Conservation (phyloP, 2,329 filamentous ascomycete species). For the Ceratocystis cubensis region DNA sequence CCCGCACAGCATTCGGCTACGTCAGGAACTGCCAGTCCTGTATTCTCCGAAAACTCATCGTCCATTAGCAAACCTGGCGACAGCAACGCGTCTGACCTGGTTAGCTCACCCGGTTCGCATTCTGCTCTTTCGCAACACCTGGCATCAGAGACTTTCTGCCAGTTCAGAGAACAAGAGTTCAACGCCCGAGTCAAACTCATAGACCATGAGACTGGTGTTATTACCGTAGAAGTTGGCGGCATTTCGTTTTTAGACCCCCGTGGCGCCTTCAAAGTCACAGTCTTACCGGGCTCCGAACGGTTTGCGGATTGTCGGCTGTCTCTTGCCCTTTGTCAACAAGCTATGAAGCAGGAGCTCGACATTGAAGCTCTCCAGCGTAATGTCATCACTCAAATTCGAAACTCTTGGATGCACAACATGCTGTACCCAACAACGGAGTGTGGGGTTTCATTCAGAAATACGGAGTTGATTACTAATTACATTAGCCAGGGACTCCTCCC, state of each 20-base stretch:
- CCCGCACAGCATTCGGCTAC: not conserved
- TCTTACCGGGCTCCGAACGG: not conserved
- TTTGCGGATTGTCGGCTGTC: not conserved
- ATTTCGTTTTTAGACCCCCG: not conserved
- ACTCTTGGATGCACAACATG: conserved; percentile 8
- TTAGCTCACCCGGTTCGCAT: not conserved
- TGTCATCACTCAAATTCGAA: not conserved
- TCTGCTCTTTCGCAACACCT: not conserved
- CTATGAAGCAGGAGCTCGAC: not conserved
- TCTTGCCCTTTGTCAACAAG: not conserved
- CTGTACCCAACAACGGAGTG: not conserved
- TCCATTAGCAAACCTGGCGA: not conserved
- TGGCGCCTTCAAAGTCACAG: not conserved
- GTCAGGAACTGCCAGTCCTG: not conserved
- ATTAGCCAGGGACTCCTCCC: not conserved
- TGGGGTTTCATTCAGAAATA: not conserved
- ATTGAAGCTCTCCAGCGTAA: not conserved
- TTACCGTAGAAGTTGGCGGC: not conserved
- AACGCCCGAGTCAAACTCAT: not conserved
- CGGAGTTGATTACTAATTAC: not conserved
- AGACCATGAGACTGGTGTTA: not conserved
- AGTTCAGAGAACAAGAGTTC: not conserved
- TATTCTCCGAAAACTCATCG: not conserved
- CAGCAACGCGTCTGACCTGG: not conserved
- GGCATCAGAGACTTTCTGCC: not conserved